Evolutionary conservation across 2,329 filamentous ascomycete species (phyloP), one percentile per base, ranked within the genome.

Genomic region (Ophiostoma piceae): DNA sequence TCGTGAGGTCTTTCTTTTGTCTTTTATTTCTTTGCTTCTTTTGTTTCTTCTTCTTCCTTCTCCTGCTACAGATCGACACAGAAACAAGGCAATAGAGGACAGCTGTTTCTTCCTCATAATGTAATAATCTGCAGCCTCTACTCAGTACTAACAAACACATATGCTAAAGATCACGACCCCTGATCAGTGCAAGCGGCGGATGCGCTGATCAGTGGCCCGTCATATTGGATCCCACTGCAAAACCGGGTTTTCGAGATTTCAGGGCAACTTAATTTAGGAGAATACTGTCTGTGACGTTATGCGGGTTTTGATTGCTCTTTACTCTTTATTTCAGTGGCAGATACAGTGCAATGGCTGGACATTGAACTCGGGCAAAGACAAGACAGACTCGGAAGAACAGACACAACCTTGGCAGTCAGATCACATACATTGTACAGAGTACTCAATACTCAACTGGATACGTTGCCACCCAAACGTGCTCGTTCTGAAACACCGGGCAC

Each of bases 201-300:
- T 64, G 60, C 62, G 62, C 62, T 65, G 62, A 65, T 65, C 62
- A 39, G 62, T 39, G 62, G 60, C 29, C 8, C 35, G 22, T 22
- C 35, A 39, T n/a, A 64, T 39, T 26, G 29, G 22, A 39, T 65
- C 32, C 62, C 62, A 65, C 62, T 6, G 62, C 62, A 39, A 65
- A 65, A 65, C 62, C 62, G 35, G 35, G 62, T 65, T 65, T 65
- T 65, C 32, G 9, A 39, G 32, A 37, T 64, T 64, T 64, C 14
- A 37, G 16, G 29, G 6, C 19, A 32, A 64, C 14, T 64, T 64
- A 64, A 64, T 37, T 64, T 64, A 64, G 26, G 60, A 47, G 43
- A 47, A 19, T 47, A 16, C 7, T 47, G 16, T 43, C 41, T 43
- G 47, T 54, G 47, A 54, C 47, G 47, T 54, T 54, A 22, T 54